These are phyloP conservation scores for Geotrichum macrosporum DNA, from an alignment of 1,139 yeast species.

Conservation along the genomic window DNA sequence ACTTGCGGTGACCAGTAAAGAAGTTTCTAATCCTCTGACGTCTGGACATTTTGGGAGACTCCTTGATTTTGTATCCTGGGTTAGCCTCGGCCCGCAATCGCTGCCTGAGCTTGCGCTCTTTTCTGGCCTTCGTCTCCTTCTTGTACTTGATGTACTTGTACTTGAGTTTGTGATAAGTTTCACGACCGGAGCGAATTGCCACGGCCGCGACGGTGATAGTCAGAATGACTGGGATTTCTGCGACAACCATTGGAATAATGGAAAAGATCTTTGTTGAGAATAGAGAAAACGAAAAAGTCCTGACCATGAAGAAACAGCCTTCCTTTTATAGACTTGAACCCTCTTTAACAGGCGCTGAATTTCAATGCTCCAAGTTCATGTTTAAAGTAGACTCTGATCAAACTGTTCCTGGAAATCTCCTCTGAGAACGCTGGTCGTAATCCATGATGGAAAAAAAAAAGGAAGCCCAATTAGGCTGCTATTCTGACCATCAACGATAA, in stretches of 20 bases:
- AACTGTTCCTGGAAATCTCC: too few species aligned
- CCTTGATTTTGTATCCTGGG: not conserved
- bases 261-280: not conserved
- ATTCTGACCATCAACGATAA: too few species aligned
- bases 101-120: not conserved
- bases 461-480: too few species aligned
- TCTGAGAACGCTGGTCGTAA: too few species aligned
- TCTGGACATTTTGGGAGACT: not conserved
- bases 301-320: too few species aligned
- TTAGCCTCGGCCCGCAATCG: not conserved
- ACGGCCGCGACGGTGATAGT: slow-evolving; percentile 6
- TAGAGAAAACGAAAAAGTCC: not conserved
- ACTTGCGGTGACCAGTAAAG: slow-evolving; percentile 1
- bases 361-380: too few species aligned
- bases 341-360: too few species aligned
- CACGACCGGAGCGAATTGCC: slow-evolving; percentile 7
- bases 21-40: not conserved
- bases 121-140: not conserved
- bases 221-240: slow-evolving; percentile 11
- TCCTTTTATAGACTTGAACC: too few species aligned
- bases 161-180: slow-evolving; percentile 1
- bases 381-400: too few species aligned
- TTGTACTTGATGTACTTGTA: not conserved
- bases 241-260: not conserved
- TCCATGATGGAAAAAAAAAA: too few species aligned